Percentiles rank a stretch among this genome's conserved stretches.
phyloP scores from a whole-genome alignment of 2,329 filamentous ascomycete genomes.

The Alternaria ventricosa region DNA sequence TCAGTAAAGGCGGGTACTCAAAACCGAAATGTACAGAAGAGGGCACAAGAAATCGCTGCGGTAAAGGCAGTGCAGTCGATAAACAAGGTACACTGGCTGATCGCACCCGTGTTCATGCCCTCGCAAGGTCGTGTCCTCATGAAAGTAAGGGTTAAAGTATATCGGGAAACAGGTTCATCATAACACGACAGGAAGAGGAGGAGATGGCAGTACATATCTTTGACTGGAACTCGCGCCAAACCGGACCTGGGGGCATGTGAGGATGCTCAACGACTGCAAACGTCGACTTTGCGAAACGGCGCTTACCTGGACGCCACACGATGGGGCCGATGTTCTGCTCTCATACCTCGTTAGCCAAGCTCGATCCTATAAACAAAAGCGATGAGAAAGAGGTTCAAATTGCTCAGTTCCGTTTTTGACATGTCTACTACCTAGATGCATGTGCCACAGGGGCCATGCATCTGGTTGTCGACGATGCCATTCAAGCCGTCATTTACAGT shows the following conservation, averaged over 20 bases:
- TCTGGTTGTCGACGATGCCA: not conserved
- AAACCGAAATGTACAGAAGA: not conserved
- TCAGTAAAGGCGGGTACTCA: not conserved
- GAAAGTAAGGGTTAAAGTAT: not conserved
- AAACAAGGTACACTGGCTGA: not conserved
- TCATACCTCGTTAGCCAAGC: not conserved
- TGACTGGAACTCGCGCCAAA: not conserved
- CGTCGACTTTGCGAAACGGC: not conserved
- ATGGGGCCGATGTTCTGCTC: not conserved
- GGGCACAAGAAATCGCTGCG: not conserved
- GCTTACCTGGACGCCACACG: not conserved
- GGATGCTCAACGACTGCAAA: not conserved
- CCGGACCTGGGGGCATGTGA: not conserved
- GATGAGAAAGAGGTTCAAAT: not conserved
- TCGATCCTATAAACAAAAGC: not conserved
- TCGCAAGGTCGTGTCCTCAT: not conserved
- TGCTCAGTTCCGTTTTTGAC: not conserved
- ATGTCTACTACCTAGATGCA: not conserved
- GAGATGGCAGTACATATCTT: not conserved
- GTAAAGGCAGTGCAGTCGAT: not conserved
- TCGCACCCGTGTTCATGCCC: not conserved
- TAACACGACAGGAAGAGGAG: not conserved
- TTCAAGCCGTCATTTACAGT: not conserved
- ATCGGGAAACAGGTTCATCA: not conserved
- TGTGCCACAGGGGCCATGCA: not conserved